These are phyloP conservation scores for Komagataella pseudopastoris DNA, from an alignment of 805 yeast genomes.

Conservation along the genomic window DNA sequence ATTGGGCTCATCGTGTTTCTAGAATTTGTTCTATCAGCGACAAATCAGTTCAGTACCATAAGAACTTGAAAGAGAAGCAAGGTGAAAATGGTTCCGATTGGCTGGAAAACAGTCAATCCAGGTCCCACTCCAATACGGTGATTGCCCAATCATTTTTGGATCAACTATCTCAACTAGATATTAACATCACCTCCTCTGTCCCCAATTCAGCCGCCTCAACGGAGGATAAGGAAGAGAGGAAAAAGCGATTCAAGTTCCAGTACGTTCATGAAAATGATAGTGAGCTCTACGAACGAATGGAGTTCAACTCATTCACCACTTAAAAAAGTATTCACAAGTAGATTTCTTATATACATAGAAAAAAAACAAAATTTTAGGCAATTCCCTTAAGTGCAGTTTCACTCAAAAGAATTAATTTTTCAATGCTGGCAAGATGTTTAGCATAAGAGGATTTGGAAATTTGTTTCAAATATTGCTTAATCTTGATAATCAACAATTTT, in stretches of 20 bases:
- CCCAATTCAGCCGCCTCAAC: neutral
- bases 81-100: constrained; percentile 1
- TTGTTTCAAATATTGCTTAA: constrained; percentile 67
- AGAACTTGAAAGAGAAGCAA: constrained; percentile 4
- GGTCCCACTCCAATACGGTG: neutral
- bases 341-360: neutral
- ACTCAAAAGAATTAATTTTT: constrained; percentile 48
- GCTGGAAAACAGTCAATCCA: neutral
- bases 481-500: constrained; percentile 54
- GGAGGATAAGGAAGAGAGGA: neutral
- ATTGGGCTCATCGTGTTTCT: constrained; percentile 54
- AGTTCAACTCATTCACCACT: constrained; percentile 17
- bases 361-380: neutral
- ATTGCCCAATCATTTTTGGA: constrained; percentile 4
- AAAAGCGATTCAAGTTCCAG: constrained; percentile 3
- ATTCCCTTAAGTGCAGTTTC: constrained; percentile 19
- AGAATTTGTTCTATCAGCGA: neutral
- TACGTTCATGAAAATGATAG: constrained; percentile 4
- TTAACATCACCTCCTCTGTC: neutral
- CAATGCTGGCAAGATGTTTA: constrained; percentile 75
- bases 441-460: constrained; percentile 61
- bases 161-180: constrained; percentile 3
- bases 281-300: constrained; percentile 14
- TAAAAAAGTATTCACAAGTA: constrained; percentile 3
- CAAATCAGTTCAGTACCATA: neutral